Percentiles rank a stretch among this genome's conserved stretches.
Evolutionary conservation across 305 asterid species (phyloP).

Genomic region (Fraxinus sp.): DNA sequence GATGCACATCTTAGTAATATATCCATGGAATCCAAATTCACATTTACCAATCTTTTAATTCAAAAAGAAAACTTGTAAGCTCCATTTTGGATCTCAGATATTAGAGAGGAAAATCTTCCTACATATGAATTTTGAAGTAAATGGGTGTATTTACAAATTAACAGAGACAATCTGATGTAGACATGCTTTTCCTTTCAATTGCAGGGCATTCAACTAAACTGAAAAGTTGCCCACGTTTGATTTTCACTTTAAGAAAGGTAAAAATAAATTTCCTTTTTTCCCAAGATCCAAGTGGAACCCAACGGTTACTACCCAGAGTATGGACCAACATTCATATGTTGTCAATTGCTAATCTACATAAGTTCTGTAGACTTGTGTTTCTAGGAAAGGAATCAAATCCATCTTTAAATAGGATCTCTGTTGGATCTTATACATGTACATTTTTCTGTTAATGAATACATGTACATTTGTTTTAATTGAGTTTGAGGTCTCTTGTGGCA

Average conservation of each 20-base stretch:
- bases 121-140: neutral
- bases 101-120: neutral
- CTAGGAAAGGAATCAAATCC: neutral
- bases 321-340: neutral
- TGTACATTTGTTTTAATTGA: neutral
- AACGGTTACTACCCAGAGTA: neutral
- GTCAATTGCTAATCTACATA: neutral
- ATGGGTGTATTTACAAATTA: neutral
- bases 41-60: neutral
- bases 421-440: slow-evolving; percentile 1
- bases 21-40: neutral
- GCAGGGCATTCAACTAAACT: neutral
- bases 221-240: neutral
- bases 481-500: neutral
- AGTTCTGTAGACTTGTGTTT: neutral
- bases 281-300: neutral
- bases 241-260: neutral
- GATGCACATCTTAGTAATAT: neutral
- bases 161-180: neutral
- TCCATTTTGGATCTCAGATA: neutral
- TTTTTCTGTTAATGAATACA: neutral
- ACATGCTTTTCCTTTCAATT: neutral
- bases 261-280: neutral
- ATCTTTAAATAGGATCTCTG: neutral
- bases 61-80: slow-evolving; percentile 2